Evolutionary conservation across 2,329 filamentous ascomycete genomes (phyloP).

Genomic region (Fusarium sp.): DNA sequence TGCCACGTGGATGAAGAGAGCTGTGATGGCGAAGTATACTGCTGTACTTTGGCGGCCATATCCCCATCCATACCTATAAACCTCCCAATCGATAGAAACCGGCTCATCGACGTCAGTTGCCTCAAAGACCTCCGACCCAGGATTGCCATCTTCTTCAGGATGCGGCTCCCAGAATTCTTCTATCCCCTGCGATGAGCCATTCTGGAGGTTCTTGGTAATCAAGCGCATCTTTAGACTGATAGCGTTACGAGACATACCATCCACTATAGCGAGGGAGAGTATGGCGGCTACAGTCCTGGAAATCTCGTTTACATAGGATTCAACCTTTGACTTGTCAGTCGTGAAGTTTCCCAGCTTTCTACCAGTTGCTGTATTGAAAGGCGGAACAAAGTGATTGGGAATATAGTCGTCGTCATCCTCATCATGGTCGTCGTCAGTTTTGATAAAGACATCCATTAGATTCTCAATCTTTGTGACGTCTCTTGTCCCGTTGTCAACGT

Average conservation of each 20-base stretch:
- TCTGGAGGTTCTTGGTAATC: neutral
- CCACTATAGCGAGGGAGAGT: neutral
- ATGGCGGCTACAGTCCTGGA: neutral
- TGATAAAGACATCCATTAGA: neutral
- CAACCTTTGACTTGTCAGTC: neutral
- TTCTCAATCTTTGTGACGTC: neutral
- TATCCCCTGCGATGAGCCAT: neutral
- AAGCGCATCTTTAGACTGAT: neutral
- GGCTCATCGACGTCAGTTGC: neutral
- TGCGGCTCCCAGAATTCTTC: neutral
- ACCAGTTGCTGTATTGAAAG: neutral
- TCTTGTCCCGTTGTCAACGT: neutral
- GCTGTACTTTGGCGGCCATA: neutral
- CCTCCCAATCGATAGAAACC: neutral
- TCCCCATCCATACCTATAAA: neutral
- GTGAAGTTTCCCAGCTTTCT: neutral
- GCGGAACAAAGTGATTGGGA: neutral
- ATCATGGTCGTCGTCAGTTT: neutral
- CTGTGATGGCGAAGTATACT: neutral
- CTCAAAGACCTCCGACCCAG: neutral
- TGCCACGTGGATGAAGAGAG: neutral
- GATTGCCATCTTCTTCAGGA: neutral
- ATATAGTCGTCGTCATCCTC: neutral
- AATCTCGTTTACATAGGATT: neutral
- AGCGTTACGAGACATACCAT: neutral